Base-by-base conservation (phyloP, 2,329 filamentous ascomycete genomes). In the Trichoderma sp. region DNA sequence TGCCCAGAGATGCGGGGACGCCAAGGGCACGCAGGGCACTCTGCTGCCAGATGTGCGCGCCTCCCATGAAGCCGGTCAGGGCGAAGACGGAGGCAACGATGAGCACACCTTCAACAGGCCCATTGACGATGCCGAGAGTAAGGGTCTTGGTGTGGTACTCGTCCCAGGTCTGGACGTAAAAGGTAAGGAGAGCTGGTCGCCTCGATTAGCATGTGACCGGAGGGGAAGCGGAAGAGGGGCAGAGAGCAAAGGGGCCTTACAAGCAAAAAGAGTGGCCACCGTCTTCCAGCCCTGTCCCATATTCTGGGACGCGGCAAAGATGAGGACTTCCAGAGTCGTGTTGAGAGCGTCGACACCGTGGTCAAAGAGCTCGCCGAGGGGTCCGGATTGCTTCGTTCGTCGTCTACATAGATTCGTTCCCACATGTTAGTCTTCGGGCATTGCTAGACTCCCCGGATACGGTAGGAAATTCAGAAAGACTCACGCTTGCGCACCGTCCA, bases 91-190 rank as follows among this genome's bases (percentile, higher is more conserved):
- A 77, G 74, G 92, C 90, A 22, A 99, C 85, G 48, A 92, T 93
- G 56, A 98, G 81, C 67, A 99, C 90, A 61, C 95, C 95, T 80
- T 99, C 95, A 42, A 99, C 95, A 4, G 95, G 95, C 0, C 95
- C 95, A 71, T 94, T 97, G 72, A 99, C 86, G 70, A 98, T 83
- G 68, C 95, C 95, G 6, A 99, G 87, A 1, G 93, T 97, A 57
- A 99, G 87, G 3, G 94, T 95, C 79, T 97, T 94, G 61, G 95
- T 99, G 81, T 98, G 94, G 81, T 98, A 99, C 79, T 98, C 95
- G 76, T 99, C 95, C 95, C 95, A 99, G 37, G 95, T 98, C 79
- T 98, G 95, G 50, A 98, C 91, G 79, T 98, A 98, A 80, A 99
- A 99, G n/a, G 95, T 97, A 74, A 96, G 84, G 68, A 94, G 88